Base-by-base conservation (phyloP, 805 yeast species). In the Schizosaccharomyces lindneri region DNA sequence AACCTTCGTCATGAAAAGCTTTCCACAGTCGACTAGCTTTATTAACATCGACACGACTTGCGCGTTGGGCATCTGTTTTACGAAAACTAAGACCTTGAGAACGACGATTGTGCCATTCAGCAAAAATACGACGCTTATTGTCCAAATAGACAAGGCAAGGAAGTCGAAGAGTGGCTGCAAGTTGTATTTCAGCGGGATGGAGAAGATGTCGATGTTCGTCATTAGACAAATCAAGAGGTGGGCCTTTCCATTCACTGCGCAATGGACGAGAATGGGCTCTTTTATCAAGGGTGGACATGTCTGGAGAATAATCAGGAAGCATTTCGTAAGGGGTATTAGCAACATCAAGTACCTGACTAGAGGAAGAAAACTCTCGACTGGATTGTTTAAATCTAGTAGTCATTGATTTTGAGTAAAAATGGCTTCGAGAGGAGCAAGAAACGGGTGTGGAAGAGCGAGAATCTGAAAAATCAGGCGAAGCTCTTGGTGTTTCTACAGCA, bases 1-100 rank as follows among this genome's bases (percentile, higher is more conserved):
- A 87, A 55, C 97, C 97, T 59, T 85, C 90, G 70, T 80, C 81
- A 71, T 90, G 95, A 69, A 81, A 93, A 27, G 96, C 87, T 32
- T 90, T 94, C 74, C 80, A 90, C 62, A 90, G 75, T 66, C 96
- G 79, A 60, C 94, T 84, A 1, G 97, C 97, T 72, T 93, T 93
- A 72, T 93, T 93, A 57, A 90, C 97, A 72, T 93, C 97, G 66
- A 93, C 89, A 65, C 95, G 81, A 71, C 97, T 90, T 5, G 97
- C 96, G 75, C 93, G 93, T 73, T 90, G 97, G 6, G 97, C 95
- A 72, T 90, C 98, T 0, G 97, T 93, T 73, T 97, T 83, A 73
- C 96, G 82, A 73, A 90, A 90, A 32, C 93, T 90, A 69, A 82
- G 75, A 36, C 83, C 83, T 66, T 80, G 80, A 11, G 67, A 62